Evolutionary conservation across 768 basidiomycete species (phyloP), one percentile per base, ranked within the genome.

Genomic region (Pulveroboletus sp.): DNA sequence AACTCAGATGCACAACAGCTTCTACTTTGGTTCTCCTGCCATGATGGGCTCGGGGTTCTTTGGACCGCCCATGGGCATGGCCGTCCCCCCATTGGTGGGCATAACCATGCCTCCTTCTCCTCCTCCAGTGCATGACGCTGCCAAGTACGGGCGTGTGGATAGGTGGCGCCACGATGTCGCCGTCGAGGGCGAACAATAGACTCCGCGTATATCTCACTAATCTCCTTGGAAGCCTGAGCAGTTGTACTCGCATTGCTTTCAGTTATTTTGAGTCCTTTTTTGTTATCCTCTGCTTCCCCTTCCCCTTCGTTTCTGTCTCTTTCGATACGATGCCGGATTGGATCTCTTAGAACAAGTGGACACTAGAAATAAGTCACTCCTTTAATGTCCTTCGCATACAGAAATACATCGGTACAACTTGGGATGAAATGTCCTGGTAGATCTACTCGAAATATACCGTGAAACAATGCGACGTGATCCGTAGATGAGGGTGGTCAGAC

Each of bases 81-180:
- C 78, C 63, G 73, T 74, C 53, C 75, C 69, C n/a, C 68, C 77
- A 53, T 72, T 66, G 42, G 66, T 80, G 59, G 67, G 72, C 12
- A 40, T 66, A 1, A 63, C 70, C 13, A 58, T 70, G 16, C 63
- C 69, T 27, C 69, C 77, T 29, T 82, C 84, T 2, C 84, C 85
- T 21, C 84, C 85, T 13, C 83, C 82, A 9, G 61, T 75, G 34
- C 78, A 77, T 20, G 89, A 91, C 49, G 70, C 78, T 33, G 75
- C 72, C 31, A 91, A 90, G 62, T 85, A 76, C 53, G 79, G 77
- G 9, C 74, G 79, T 4, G 89, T 92, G 23, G 90, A 92, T 64
- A 78, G 79, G 51, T 92, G 90, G 90, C 80, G 90, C 55, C 82
- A 77, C 52, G 81, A 88, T 57, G 87, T 92, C 38, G 82, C 79